Base-by-base conservation (phyloP, 768 basidiomycete genomes). In the Crucibulum laeve region DNA sequence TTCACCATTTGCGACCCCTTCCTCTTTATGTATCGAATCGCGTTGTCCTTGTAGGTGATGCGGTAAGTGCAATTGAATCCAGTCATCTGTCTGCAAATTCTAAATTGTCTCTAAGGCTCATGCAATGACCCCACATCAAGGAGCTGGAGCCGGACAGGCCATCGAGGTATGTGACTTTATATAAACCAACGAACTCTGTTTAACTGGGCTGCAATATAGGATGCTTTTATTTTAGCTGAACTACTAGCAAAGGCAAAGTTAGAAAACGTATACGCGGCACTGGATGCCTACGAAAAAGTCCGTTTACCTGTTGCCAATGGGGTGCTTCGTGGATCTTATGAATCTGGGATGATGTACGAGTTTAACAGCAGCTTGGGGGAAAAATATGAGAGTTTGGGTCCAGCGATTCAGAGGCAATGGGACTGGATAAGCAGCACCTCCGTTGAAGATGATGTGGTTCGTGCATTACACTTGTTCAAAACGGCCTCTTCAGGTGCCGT, bases 41-140 rank as follows among this genome's bases (percentile, higher is more conserved):
- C 7, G 66, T 74, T n/a, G 73, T 55, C 1, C 50, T 77, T 18
- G 40, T 73, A 3, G 76, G 72, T 4, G 74, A 74, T 41, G 69
- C 74, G 25, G 59, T 69, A 43, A 58, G 63, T 21, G 23, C 18
- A 3, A 8, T 26, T 25, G 21, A 11, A 23, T 22, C 14, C 21
- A 24, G 11, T 4, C 11, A 26, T 43, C 28, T n/a, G 14, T 19
- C n/a, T n/a, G 4, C 25, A 21, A 10, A 19, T 14, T 45, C 21
- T 21, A n/a, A 2, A 11, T 28, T 5, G 18, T 24, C 42, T 26
- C 5, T 13, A 25, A 57, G 61, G 54, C 54, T 28, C 62, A 57
- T 48, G 60, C 55, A 4, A 61, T 61, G 59, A 30, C 50, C 2
- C 60, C 61, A 2, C 61, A 61, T 48, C 53, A 59, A 37, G 46